These are phyloP conservation scores for Hanseniaspora uvarum DNA, from an alignment of 1,139 yeast genomes.

Conservation along the genomic window DNA sequence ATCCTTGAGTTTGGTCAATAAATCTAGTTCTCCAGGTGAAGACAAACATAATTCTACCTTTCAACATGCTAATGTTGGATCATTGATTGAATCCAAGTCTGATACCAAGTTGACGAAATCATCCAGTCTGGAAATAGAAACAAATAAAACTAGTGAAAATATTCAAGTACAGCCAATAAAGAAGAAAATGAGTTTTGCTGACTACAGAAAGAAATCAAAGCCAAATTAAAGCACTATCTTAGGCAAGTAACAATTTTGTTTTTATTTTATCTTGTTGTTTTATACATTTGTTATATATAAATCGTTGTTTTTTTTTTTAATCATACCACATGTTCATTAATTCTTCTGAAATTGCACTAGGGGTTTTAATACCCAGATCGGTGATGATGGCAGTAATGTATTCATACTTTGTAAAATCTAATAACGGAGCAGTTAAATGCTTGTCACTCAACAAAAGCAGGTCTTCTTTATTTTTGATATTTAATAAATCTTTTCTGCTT, in stretches of 20 bases:
- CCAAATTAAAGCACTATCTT: conserved; percentile 10
- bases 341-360: conserved; percentile 96
- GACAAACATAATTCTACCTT: background rate
- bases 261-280: too few species aligned
- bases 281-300: background rate
- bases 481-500: conserved; percentile 20
- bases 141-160: background rate
- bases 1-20: background rate
- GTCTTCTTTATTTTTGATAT: conserved; percentile 4
- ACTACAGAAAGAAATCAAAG: conserved; percentile 63
- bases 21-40: background rate
- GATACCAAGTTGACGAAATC: background rate
- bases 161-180: conserved; percentile 29
- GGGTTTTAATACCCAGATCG: conserved; percentile 91
- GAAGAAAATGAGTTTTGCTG: conserved; percentile 74
- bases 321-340: conserved; percentile 97
- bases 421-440: conserved; percentile 38
- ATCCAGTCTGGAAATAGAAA: background rate
- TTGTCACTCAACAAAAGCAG: conserved; percentile 11
- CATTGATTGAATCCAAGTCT: background rate
- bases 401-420: conserved; percentile 94
- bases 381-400: conserved; percentile 91
- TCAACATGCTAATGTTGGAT: background rate
- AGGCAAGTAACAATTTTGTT: too few species aligned
- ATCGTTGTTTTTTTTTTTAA: too few species aligned